A percentile compares a stretch with the other conserved stretches of the same genome.
Evolutionary conservation across 2,329 filamentous ascomycete genomes (phyloP).

Genomic region (Aureobasidium pullulans): DNA sequence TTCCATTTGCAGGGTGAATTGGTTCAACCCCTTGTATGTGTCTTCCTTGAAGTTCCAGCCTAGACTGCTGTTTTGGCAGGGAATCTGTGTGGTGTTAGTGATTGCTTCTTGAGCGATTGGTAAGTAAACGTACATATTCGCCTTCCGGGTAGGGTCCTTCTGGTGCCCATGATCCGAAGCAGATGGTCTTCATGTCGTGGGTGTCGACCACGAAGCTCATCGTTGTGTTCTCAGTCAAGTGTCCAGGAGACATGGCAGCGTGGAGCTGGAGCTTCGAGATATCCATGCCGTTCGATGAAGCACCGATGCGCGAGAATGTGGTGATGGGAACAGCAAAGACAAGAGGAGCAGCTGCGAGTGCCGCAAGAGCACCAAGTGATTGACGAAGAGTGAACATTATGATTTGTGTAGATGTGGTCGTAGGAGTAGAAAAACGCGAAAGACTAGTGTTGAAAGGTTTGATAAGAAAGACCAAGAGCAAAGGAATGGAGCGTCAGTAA

Average conservation of each 20-base stretch:
- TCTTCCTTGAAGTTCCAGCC: constrained; percentile 15
- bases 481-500: background rate
- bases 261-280: constrained; percentile 2
- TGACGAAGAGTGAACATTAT: constrained; percentile 9
- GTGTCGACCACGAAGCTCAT: constrained; percentile 13
- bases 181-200: background rate
- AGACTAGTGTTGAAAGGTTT: background rate
- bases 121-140: constrained; percentile 5
- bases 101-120: background rate
- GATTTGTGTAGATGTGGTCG: background rate
- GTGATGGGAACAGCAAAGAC: background rate
- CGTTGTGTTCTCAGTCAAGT: constrained; percentile 7
- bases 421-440: background rate
- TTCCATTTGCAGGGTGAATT: constrained; percentile 13
- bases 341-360: constrained; percentile 4
- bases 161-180: constrained; percentile 7
- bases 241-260: background rate
- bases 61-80: constrained; percentile 11
- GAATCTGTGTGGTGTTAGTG: constrained; percentile 2
- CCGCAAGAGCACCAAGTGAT: background rate
- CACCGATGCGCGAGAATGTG: background rate
- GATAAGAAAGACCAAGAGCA: background rate
- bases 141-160: constrained; percentile 2
- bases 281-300: background rate
- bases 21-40: constrained; percentile 4